Evolutionary conservation across 2,329 filamentous ascomycete genomes (phyloP), one percentile per base, ranked within the genome.

Genomic region (Rutstroemia sp.): DNA sequence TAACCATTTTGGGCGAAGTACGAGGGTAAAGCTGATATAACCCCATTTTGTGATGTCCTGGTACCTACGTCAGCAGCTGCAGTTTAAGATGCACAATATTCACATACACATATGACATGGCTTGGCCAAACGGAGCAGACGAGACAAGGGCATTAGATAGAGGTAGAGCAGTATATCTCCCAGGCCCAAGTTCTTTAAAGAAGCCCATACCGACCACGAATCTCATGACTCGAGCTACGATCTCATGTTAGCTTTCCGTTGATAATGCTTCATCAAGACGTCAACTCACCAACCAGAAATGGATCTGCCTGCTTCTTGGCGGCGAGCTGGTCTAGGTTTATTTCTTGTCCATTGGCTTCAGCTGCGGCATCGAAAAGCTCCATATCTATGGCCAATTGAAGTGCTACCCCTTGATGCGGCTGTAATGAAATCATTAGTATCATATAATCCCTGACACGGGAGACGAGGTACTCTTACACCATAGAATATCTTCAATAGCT

Each of bases 171-270:
- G 17, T 51, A 48, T 50, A 57, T 34, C 34, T 56, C 27, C 51
- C 46, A n/a, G 17, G 17, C 5, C 34, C 46, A 4, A 48, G 12
- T 53, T 59, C 58, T 2, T 34, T 30, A 12, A 62, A 59, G 37
- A 58, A 27, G 4, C 27, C 48, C 42, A 61, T 56, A 21, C 41
- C 50, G 5, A 48, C 46, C 2, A 61, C 17, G 2, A 60, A 57
- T 51, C 59, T 56, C 57, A 61, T 57, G 17, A 61, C 16, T 14
- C 57, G 56, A 16, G 44, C 58, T 61, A 5, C 2, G 10, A n/a
- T 1, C 1, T 27, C 3, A 48, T 2, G 7, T 45, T 2, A 51
- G 23, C 8, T 41, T 30, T 12, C 7, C 41, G 34, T 38, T 0
- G 14, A 16, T 16, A 37, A 0, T 5, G 10, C 12, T 7, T 21